These are phyloP conservation scores for Solanum paucissectum DNA, from an alignment of 257 asterid genomes.

Conservation along the genomic window DNA sequence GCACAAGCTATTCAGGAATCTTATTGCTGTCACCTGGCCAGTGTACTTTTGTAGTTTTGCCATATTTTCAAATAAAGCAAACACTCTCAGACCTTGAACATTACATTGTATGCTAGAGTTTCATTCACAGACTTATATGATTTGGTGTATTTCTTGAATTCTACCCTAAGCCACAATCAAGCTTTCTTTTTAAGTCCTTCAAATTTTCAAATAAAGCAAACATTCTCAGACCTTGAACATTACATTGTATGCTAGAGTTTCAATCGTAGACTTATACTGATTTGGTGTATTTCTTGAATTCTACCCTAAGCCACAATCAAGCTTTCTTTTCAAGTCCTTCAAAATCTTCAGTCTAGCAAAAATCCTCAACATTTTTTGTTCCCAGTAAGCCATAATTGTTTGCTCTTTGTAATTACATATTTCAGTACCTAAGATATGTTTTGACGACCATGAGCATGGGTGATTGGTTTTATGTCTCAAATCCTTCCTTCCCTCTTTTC, in stretches of 20 bases:
- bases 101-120: not conserved
- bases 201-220: not conserved
- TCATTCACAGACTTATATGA: not conserved
- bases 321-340: not conserved
- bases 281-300: not conserved
- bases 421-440: not conserved
- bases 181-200: not conserved
- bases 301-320: not conserved
- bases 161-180: not conserved
- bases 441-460: not conserved
- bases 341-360: not conserved
- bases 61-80: not conserved
- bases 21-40: not conserved
- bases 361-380: not conserved
- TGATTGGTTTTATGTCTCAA: not conserved
- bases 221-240: not conserved
- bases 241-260: not conserved
- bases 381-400: not conserved
- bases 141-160: not conserved
- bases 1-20: not conserved
- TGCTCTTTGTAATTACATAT: not conserved
- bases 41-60: not conserved
- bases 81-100: not conserved
- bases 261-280: not conserved
- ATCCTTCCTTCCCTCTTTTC: not conserved